Evolutionary conservation across 2,329 filamentous ascomycete genomes (phyloP), one percentile per base, ranked within the genome.

Genomic region (Paraphoma sp.): DNA sequence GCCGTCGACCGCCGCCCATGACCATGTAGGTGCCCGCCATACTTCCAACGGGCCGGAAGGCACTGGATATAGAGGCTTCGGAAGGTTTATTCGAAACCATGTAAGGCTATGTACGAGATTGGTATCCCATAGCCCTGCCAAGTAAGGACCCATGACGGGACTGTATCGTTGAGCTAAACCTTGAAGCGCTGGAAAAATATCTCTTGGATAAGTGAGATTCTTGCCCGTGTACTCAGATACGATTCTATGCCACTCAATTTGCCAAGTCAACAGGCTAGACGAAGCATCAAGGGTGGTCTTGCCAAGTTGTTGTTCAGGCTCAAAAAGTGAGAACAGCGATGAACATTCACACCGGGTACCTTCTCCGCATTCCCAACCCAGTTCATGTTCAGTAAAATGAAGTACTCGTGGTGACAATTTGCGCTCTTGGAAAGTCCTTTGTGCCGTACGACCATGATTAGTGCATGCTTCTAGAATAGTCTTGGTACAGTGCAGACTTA

Each of bases 1-100:
- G 3, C 16, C 36, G 30, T 6, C 17, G 31, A 18, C 12, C 30
- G 51, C 47, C 31, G 55, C 55, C 59, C 55, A 61, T 0, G 59
- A 61, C 53, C 55, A 56, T 9, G 48, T 54, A 3, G 57, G 54
- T 16, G 53, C 55, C 9, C 49, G 47, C 55, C 54, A 60, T 31
- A 33, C 23, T 7, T 23, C 23, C 23, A 23, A 23, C 3, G 23
- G 23, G 23, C 23, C 23, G 23, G 23, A 23, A 23, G 23, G 23
- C 23, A 23, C 23, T 23, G 23, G 23, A 23, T 23, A 3, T 23
- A 23, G 23, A 23, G 23, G 23, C 23, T 23, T 23, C 23, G 23
- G 23, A 23, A 2, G 23, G 1, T n/a, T 18, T 11, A 12, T 12
- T 41, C 8, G 10, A 17, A 9, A 14, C 57, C 57, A 60, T 4